Base-by-base conservation (phyloP, 2,329 filamentous ascomycete genomes). In the Fusarium pseudograminearum region DNA sequence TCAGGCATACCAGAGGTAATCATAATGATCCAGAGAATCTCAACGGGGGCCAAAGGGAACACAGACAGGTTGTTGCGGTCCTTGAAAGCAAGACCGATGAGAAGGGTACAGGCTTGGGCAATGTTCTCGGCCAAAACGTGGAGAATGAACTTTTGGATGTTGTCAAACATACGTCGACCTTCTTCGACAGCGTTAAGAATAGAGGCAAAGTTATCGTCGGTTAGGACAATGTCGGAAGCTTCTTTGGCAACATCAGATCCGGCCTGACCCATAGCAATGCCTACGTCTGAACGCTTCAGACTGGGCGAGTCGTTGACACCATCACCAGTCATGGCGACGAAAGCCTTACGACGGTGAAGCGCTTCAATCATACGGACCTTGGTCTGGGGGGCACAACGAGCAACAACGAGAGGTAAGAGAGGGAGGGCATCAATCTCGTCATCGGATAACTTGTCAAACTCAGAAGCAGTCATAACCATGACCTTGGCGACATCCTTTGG, bases 11-110 rank as follows among this genome's bases (percentile, higher is more conserved):
- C 89, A 33, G 89, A 92, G 1, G 91, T 93, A 57, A 93, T 85
- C 90, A 93, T 93, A 73, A 93, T 93, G 65, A 93, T 89, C 91
- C 90, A 93, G 42, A 93, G 83, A 67, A 93, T 91, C 70, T 93
- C 87, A n/a, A 93, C 89, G 0, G 91, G 91, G 0, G 90, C 84
- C 16, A 93, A 83, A 0, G 90, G 90, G 74, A 93, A 93, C 7
- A 93, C 90, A 0, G 90, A 92, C 26, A 91, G 79, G 3, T 84
- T 82, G 16, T 81, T 82, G 6, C 76, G 71, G 67, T 93, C 91
- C 79, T 93, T 92, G 81, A 93, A 92, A 0, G 82, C 87, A 6
- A 93, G 83, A 57, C 90, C 91, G 34, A 93, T 87, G 7, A 93
- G 84, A 7, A 93, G 82, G 0, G 88, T 90, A 65, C 85, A 85